Base-by-base conservation (phyloP, 495 filamentous ascomycete genomes). In the Letharia columbiana region DNA sequence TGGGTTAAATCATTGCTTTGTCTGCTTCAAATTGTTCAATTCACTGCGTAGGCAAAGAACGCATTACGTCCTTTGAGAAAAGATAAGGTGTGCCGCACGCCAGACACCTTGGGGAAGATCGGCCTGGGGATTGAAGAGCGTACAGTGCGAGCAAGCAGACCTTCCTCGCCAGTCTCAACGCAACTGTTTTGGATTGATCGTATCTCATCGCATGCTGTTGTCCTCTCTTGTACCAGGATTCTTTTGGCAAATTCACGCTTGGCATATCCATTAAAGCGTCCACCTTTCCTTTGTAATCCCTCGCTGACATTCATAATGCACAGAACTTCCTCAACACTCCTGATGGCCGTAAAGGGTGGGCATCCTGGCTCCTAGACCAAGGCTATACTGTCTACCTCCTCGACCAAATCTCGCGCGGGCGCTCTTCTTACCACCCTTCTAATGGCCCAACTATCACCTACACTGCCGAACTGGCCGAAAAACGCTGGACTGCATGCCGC, bases 301-400 rank as follows among this genome's bases (percentile, higher is more conserved):
- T 42, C 31, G 15, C 37, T 62, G 17, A 58, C 62, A 28, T 35
- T 35, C 7, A 9, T 28, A 28, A 28, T 17, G 17, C 44, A 6
- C 66, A 78, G 75, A 78, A 77, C 62, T 82, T 72, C 65, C 74
- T 81, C 37, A 78, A 78, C 67, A 83, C 77, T 28, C 80, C 80
- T 2, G 79, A 83, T 66, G 77, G 77, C 61, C 72, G 76, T 2
- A 68, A 73, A 62, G 80, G 81, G 52, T 83, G 80, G 79, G 74
- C 78, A 4, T 77, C 77, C 2, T 79, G 74, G 67, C 81, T 82
- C 63, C 71, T 82, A 31, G 68, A 72, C 9, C 66, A 77, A 64
- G 80, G 77, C 45, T 80, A 82, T 67, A 70, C 69, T 35, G 73
- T 78, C 69, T 82, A 81, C 68, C 64, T 84, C 40, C 65, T 77